A percentile compares a stretch with the other conserved stretches of the same genome.
Evolutionary conservation across 805 yeast species (phyloP).

Genomic region (Saccharomycopsis amapae): DNA sequence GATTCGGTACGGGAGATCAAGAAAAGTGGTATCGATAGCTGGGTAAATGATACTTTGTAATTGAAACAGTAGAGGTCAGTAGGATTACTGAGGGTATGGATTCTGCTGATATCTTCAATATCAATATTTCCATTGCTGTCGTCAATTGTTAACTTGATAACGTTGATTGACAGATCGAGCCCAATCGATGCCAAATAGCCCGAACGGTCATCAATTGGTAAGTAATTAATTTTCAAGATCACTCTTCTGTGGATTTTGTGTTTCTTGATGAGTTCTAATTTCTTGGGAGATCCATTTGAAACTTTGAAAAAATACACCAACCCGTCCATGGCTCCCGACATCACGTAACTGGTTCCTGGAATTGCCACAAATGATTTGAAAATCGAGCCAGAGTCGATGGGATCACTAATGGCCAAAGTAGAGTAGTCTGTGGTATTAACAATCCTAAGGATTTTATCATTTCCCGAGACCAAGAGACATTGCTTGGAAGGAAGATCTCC

Average conservation of each 20-base stretch:
- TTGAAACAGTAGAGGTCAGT: constrained; percentile 40
- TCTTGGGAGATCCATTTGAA: not conserved
- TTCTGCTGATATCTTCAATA: constrained; percentile 23
- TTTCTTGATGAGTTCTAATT: constrained; percentile 18
- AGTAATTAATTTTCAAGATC: constrained; percentile 30
- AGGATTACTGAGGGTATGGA: constrained; percentile 43
- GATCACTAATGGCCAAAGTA: not conserved
- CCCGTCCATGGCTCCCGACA: constrained; percentile 50
- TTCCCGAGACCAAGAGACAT: not conserved
- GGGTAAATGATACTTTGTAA: constrained; percentile 10
- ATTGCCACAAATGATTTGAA: constrained; percentile 32
- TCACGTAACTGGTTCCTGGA: constrained; percentile 26
- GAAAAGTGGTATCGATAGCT: not conserved
- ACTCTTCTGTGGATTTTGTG: constrained; percentile 34
- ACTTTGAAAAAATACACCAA: constrained; percentile 26
- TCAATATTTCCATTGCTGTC: not conserved
- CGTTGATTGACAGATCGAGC: constrained; percentile 44
- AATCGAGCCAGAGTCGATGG: constrained; percentile 24
- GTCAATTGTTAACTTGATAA: constrained; percentile 22
- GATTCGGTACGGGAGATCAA: not conserved
- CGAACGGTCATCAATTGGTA: constrained; percentile 18
- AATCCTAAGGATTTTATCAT: constrained; percentile 22
- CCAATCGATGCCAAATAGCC: constrained; percentile 49
- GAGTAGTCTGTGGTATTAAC: constrained; percentile 19
- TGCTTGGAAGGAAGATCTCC: too few relatives aligned